These are phyloP conservation scores for Sutorius eximius DNA, from an alignment of 1,284 basidiomycete genomes.

Conservation along the genomic window DNA sequence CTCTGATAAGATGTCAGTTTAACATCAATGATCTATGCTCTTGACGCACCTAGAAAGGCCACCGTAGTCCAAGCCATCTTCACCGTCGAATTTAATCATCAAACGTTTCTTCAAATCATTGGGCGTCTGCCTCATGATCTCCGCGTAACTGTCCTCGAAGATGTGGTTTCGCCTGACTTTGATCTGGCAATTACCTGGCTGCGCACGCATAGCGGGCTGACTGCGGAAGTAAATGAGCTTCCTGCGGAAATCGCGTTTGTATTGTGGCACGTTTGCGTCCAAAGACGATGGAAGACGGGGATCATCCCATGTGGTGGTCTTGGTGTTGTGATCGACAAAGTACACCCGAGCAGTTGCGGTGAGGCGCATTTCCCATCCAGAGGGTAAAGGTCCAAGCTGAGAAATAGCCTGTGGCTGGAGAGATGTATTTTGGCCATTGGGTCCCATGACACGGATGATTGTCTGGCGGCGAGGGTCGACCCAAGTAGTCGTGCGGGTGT, in stretches of 20 bases:
- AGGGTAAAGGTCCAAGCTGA: conserved; percentile 88
- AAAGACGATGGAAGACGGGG: conserved; percentile 82
- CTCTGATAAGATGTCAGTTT: conserved; percentile 41
- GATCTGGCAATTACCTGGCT: conserved; percentile 92
- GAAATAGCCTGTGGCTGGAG: conserved; percentile 87
- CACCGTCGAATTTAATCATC: conserved; percentile 98
- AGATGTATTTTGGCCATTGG: conserved; percentile 78
- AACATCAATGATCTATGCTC: not conserved
- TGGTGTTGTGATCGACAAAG: conserved; percentile 96
- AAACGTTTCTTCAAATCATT: conserved; percentile 93
- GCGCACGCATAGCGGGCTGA: conserved; percentile 87
- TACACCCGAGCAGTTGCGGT: conserved; percentile 93
- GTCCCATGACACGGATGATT: conserved; percentile 87
- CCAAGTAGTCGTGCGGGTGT: conserved; percentile 94
- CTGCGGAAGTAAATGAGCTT: conserved; percentile 97
- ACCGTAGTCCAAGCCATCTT: conserved; percentile 95
- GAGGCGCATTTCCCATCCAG: conserved; percentile 97
- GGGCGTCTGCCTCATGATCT: conserved; percentile 94
- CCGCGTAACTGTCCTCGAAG: conserved; percentile 93
- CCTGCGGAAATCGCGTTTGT: conserved; percentile 95
- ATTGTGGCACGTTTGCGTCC: conserved; percentile 91
- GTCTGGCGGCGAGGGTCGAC: conserved; percentile 91
- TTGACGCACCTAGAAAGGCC: conserved; percentile 77
- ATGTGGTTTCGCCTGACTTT: conserved; percentile 92
- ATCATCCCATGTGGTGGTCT: conserved; percentile 99